phyloP scores from a whole-genome alignment of 257 asterid species.

The Solanum paucissectum region DNA sequence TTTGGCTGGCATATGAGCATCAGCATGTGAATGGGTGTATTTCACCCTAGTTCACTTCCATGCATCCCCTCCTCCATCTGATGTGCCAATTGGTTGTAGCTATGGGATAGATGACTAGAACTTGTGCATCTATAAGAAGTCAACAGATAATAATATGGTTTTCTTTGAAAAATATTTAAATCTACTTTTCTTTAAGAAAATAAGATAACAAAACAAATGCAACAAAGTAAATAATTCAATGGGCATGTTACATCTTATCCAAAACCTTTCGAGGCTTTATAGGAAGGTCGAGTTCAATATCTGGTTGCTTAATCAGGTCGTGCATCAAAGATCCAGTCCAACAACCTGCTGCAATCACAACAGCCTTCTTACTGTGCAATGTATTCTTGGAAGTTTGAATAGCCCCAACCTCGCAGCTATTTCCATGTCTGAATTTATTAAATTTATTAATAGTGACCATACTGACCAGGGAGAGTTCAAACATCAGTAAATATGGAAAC shows the following conservation, averaged over 20 bases:
- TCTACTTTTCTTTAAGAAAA: neutral
- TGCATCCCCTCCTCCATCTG: neutral
- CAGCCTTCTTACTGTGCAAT: conserved; percentile 61
- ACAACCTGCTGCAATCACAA: conserved; percentile 81
- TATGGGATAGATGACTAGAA: neutral
- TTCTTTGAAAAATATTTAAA: neutral
- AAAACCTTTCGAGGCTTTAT: conserved; percentile 89
- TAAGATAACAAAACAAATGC: neutral
- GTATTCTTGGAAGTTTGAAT: conserved; percentile 71
- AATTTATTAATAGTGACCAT: neutral
- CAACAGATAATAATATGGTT: neutral
- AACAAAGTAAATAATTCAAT: neutral
- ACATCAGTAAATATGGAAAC: neutral
- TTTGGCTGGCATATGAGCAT: neutral
- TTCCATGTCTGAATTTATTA: conserved; percentile 43
- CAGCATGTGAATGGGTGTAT: neutral
- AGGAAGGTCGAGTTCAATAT: conserved; percentile 52
- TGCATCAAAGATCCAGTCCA: conserved; percentile 88
- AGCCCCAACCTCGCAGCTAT: conserved; percentile 54
- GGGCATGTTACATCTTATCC: neutral
- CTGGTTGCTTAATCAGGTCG: conserved; percentile 36
- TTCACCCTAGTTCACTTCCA: neutral
- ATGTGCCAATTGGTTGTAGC: neutral
- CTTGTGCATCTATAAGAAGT: neutral
- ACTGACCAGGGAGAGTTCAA: neutral